A percentile compares a stretch with the other conserved stretches of the same genome.
phyloP scores from a whole-genome alignment of 352 stramenopile species.

The Phytophthora pluvialis region DNA sequence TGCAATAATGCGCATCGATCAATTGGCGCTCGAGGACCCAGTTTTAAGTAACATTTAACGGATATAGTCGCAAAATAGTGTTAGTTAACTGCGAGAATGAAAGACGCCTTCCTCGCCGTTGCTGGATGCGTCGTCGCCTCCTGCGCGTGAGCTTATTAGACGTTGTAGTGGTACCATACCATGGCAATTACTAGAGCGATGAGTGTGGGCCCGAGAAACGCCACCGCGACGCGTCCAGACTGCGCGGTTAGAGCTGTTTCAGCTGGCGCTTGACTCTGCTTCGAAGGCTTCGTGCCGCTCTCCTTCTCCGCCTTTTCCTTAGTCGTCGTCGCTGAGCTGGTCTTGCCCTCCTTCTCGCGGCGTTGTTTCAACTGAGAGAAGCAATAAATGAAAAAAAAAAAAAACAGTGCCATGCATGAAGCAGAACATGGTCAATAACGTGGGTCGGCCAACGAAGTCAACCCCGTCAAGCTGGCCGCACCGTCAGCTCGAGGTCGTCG shows the following conservation, averaged over 20 bases:
- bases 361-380: slow-evolving; percentile 50
- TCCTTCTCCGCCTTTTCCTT: slow-evolving; percentile 13
- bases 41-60: slow-evolving; percentile 22
- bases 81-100: slow-evolving; percentile 19
- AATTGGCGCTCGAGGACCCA: slow-evolving; percentile 12
- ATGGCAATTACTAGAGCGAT: slow-evolving; percentile 52
- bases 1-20: slow-evolving; percentile 14
- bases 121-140: neutral
- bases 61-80: slow-evolving; percentile 26
- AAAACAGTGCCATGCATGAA: slow-evolving; percentile 1
- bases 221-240: slow-evolving; percentile 39
- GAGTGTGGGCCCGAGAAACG: slow-evolving; percentile 59
- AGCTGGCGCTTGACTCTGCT: slow-evolving; percentile 2
- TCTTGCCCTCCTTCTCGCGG: slow-evolving; percentile 43
- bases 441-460: too few relatives aligned
- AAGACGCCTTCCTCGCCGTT: neutral
- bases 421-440: neutral
- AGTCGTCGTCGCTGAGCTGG: slow-evolving; percentile 1
- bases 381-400: too few relatives aligned
- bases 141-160: slow-evolving; percentile 23
- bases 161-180: slow-evolving; percentile 51
- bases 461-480: too few relatives aligned
- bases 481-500: slow-evolving; percentile 83
- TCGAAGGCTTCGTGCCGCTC: neutral
- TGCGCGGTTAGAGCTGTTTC: slow-evolving; percentile 21